These are phyloP conservation scores for Rhododendron simsii DNA, from an alignment of 148 eudicot genomes.

Conservation along the genomic window DNA sequence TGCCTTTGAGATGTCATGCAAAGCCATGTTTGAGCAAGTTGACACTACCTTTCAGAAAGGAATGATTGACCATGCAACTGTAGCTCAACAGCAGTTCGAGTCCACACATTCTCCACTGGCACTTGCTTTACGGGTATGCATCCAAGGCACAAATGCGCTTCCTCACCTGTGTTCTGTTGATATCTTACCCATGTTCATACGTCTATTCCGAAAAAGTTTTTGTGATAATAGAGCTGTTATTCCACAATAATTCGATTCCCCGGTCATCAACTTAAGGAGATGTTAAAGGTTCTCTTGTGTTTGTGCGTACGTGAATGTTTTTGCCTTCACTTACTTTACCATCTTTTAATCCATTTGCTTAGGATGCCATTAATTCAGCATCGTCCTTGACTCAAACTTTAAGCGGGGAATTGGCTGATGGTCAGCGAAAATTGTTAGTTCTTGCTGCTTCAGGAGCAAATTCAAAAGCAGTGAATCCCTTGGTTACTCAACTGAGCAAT, in stretches of 20 bases:
- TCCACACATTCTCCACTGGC: constrained; percentile 75
- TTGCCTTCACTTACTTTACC: not conserved
- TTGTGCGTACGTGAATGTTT: not conserved
- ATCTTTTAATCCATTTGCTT: constrained; percentile 11
- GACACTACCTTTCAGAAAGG: constrained; percentile 90
- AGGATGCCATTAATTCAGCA: constrained; percentile 87
- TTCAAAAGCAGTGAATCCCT: constrained; percentile 48
- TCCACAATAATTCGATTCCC: not conserved
- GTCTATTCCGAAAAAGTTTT: not conserved
- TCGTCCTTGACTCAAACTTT: constrained; percentile 77
- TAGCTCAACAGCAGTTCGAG: constrained; percentile 68
- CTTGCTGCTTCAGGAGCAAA: constrained; percentile 77
- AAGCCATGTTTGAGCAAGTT: constrained; percentile 96
- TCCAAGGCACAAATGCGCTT: not conserved
- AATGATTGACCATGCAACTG: constrained; percentile 63
- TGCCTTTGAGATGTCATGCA: constrained; percentile 90
- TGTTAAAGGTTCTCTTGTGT: not conserved
- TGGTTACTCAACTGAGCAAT: constrained; percentile 67
- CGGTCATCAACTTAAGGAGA: not conserved
- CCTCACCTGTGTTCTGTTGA: not conserved
- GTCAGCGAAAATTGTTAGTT: constrained; percentile 79
- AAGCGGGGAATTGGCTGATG: constrained; percentile 78
- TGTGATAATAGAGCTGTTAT: not conserved
- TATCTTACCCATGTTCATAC: not conserved
- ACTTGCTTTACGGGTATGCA: constrained; percentile 67